These are phyloP conservation scores for Astraeus odoratus DNA, from an alignment of 768 basidiomycete genomes.

Conservation along the genomic window DNA sequence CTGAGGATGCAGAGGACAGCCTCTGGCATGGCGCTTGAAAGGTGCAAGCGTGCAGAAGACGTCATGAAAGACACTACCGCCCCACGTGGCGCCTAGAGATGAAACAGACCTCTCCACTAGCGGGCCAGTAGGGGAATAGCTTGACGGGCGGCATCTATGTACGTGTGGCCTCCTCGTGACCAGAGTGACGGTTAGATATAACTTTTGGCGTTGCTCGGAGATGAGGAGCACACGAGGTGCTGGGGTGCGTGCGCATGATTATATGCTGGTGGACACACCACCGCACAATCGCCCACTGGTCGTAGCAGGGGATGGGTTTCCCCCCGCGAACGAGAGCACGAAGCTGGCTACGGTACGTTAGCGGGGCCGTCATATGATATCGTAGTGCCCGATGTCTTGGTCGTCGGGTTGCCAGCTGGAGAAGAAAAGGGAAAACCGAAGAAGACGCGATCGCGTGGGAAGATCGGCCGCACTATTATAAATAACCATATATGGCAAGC, in stretches of 20 bases:
- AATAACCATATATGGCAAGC: neutral
- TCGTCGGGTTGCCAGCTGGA: too few relatives aligned
- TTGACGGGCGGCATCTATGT: neutral
- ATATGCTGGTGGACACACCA: neutral
- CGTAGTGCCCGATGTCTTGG: too few relatives aligned
- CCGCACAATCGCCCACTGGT: neutral
- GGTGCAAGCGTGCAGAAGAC: neutral
- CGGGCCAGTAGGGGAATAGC: neutral
- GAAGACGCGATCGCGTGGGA: too few relatives aligned
- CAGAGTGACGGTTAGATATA: neutral
- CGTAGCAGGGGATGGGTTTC: neutral
- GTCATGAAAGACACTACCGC: neutral
- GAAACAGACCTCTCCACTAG: too few relatives aligned
- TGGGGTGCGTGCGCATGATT: neutral
- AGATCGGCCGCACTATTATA: slow-evolving; percentile 1
- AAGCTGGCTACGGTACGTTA: too few relatives aligned
- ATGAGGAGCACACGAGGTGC: slow-evolving; percentile 13
- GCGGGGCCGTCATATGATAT: too few relatives aligned
- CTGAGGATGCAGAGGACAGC: neutral
- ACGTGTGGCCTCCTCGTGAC: slow-evolving; percentile 14
- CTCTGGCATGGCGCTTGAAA: neutral
- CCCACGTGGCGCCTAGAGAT: too few relatives aligned
- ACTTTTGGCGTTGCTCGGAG: slow-evolving; percentile 15
- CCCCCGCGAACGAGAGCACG: too few relatives aligned
- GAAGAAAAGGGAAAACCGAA: too few relatives aligned